phyloP scores from a whole-genome alignment of 2,329 filamentous ascomycete species.

The Calonectria naviculata region DNA sequence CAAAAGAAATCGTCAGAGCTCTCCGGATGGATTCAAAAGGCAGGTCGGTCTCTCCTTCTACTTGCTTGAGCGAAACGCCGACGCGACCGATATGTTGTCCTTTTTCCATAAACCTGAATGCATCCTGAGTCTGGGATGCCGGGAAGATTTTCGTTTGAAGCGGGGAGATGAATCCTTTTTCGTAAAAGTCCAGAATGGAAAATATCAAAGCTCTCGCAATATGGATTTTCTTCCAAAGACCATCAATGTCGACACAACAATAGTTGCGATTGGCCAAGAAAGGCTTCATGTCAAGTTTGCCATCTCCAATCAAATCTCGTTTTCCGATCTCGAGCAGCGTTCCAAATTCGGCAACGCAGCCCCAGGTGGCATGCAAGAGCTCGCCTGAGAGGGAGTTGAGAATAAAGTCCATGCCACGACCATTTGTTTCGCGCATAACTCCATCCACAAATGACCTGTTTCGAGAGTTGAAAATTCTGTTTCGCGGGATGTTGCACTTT shows the following conservation, averaged over 20 bases:
- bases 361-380: conserved; percentile 52
- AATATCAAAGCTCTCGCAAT: no score
- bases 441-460: conserved; percentile 43
- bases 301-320: conserved; percentile 51
- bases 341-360: conserved; percentile 55
- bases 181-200: no score
- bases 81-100: no score
- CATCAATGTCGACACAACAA: conserved; percentile 46
- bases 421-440: conserved; percentile 38
- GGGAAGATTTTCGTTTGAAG: no score
- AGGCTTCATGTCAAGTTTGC: conserved; percentile 54
- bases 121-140: no score
- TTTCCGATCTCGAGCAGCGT: conserved; percentile 58
- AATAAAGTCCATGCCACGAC: conserved; percentile 47
- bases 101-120: no score
- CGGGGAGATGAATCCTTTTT: no score
- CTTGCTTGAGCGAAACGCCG: no score
- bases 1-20: no score
- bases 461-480: conserved; percentile 48
- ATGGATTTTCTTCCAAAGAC: background rate
- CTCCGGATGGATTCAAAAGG: no score
- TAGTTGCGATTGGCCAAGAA: conserved; percentile 52
- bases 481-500: conserved; percentile 41
- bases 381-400: conserved; percentile 54
- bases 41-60: no score